These are phyloP conservation scores for Pythium scleroteichum DNA, from an alignment of 352 stramenopile genomes.

Conservation along the genomic window DNA sequence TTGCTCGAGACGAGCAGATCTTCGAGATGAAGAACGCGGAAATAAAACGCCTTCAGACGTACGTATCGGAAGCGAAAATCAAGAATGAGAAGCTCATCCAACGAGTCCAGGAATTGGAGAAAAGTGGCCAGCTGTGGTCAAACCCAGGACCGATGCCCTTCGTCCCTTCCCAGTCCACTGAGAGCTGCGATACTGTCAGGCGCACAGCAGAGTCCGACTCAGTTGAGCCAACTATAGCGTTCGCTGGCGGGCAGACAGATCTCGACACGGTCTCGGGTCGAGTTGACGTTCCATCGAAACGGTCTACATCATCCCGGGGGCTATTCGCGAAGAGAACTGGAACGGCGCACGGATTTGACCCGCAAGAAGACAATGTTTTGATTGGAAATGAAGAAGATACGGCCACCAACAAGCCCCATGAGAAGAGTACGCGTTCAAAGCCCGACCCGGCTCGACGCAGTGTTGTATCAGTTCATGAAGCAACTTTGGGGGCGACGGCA, in stretches of 20 bases:
- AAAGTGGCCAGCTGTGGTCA: conserved; percentile 65
- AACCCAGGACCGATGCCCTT: conserved; percentile 29
- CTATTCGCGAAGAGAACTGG: conserved; percentile 54
- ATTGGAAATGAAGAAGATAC: conserved; percentile 58
- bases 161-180: neutral
- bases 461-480: neutral
- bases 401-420: conserved; percentile 20
- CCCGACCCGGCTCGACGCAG: neutral
- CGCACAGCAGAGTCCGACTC: neutral
- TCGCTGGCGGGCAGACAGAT: neutral
- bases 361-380: conserved; percentile 66
- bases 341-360: conserved; percentile 32
- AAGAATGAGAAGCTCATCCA: conserved; percentile 78
- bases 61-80: conserved; percentile 59
- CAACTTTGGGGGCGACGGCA: neutral
- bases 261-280: neutral
- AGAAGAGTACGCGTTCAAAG: neutral
- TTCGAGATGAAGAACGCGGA: conserved; percentile 86
- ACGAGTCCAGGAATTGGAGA: conserved; percentile 69
- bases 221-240: neutral
- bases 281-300: conserved; percentile 23
- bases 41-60: conserved; percentile 60
- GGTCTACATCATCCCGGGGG: conserved; percentile 48
- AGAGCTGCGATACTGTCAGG: neutral
- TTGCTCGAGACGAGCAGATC: conserved; percentile 78